phyloP scores from a whole-genome alignment of 2,329 filamentous ascomycete species.

The Aspergillus udagawae region DNA sequence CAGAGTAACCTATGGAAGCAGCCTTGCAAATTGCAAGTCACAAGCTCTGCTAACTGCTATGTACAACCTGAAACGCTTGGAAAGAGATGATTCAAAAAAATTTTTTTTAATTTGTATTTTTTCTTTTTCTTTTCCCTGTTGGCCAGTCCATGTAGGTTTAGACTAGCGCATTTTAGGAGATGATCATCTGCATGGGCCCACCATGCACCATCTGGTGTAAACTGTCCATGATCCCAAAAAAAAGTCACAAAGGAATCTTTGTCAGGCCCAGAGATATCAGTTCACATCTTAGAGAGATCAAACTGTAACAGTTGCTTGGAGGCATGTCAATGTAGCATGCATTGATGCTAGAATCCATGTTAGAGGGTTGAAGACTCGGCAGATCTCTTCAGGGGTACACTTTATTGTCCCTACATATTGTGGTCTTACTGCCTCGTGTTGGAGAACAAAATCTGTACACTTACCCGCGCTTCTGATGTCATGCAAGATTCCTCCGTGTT shows the following conservation, averaged over 20 bases:
- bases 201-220: constrained; percentile 12
- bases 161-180: constrained; percentile 14
- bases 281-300: neutral
- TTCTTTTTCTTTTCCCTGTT: neutral
- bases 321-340: neutral
- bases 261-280: neutral
- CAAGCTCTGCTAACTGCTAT: neutral
- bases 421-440: neutral
- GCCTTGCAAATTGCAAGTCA: neutral
- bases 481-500: neutral
- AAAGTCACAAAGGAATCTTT: neutral
- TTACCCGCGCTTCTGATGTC: neutral
- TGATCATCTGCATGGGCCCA: constrained; percentile 15
- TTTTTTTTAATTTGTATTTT: neutral
- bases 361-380: neutral
- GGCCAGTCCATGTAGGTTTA: neutral
- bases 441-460: neutral
- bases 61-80: neutral
- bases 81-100: neutral
- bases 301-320: neutral
- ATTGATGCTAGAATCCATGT: neutral
- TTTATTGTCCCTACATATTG: neutral
- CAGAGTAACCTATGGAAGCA: neutral
- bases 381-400: neutral
- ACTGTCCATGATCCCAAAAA: neutral